phyloP scores from a whole-genome alignment of 805 yeast genomes.

The Starmera dryadoides region DNA sequence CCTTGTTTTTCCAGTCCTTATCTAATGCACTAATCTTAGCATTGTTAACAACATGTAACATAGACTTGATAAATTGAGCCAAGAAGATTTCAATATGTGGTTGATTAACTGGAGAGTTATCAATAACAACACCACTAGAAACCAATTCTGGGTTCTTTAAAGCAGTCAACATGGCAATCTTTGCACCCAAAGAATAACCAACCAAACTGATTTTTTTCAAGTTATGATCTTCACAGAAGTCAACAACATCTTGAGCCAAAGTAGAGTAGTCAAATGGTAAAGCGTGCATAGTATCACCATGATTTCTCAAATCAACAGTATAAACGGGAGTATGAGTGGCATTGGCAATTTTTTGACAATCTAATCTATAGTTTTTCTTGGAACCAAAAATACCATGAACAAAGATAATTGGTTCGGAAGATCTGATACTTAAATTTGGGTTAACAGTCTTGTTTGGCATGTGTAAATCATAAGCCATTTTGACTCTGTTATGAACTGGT shows the following conservation, averaged over 20 bases:
- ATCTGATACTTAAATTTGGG: constrained; percentile 16
- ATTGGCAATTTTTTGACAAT: constrained; percentile 28
- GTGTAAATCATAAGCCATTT: constrained; percentile 18
- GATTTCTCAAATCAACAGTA: constrained; percentile 42
- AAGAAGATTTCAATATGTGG: constrained; percentile 27
- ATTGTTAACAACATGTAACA: constrained; percentile 27
- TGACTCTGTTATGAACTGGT: constrained; percentile 13
- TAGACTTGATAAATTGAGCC: constrained; percentile 28
- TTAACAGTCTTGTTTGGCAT: constrained; percentile 20
- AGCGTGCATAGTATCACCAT: constrained; percentile 36
- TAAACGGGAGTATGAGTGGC: constrained; percentile 25
- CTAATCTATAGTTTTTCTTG: constrained; percentile 30
- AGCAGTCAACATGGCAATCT: constrained; percentile 37
- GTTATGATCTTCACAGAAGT: constrained; percentile 24
- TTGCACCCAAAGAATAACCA: constrained; percentile 51
- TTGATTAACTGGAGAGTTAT: constrained; percentile 34
- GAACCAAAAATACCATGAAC: constrained; percentile 45
- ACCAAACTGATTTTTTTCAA: constrained; percentile 22
- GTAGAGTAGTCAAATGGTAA: constrained; percentile 33
- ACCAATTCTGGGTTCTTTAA: constrained; percentile 32
- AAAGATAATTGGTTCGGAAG: constrained; percentile 29
- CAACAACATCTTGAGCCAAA: constrained; percentile 34
- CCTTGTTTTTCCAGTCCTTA: constrained; percentile 21
- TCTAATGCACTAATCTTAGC: constrained; percentile 15
- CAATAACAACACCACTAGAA: constrained; percentile 33